Percentiles rank a stretch among this genome's conserved stretches.
phyloP scores from a whole-genome alignment of 106 monocot genomes.

The Gastrodia elata region DNA sequence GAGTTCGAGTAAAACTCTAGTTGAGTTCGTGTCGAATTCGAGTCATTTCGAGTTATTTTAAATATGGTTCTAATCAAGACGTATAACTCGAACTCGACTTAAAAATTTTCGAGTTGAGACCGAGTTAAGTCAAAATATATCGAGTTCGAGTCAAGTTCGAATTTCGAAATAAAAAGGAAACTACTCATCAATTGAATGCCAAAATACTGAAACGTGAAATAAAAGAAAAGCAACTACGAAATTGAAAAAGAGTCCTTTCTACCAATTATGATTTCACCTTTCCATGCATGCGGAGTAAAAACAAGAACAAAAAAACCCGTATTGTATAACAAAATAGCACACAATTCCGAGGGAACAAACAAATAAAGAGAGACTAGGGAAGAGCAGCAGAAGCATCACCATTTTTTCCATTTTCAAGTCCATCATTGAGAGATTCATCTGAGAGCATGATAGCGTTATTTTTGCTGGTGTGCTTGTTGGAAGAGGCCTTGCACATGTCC shows the following conservation, averaged over 20 bases:
- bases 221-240: not conserved
- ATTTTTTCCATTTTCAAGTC: slow-evolving; percentile 3
- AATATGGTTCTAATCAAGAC: no score
- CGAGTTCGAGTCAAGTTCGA: no score
- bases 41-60: no score
- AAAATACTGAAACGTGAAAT: not conserved
- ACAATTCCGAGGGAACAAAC: not conserved
- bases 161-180: not conserved
- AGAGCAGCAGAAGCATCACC: not conserved
- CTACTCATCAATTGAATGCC: not conserved
- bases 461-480: slow-evolving; percentile 20
- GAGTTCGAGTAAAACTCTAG: no score
- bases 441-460: not conserved
- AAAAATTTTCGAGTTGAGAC: no score
- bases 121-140: no score
- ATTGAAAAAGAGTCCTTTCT: not conserved
- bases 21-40: no score
- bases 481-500: slow-evolving; percentile 47
- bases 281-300: not conserved
- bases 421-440: not conserved
- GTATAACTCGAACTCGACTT: no score
- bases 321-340: not conserved
- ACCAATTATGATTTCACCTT: not conserved
- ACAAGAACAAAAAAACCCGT: not conserved
- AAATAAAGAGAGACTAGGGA: not conserved